Evolutionary conservation across 2,329 filamentous ascomycete genomes (phyloP), one percentile per base, ranked within the genome.

Genomic region (Mycogone perniciosa): DNA sequence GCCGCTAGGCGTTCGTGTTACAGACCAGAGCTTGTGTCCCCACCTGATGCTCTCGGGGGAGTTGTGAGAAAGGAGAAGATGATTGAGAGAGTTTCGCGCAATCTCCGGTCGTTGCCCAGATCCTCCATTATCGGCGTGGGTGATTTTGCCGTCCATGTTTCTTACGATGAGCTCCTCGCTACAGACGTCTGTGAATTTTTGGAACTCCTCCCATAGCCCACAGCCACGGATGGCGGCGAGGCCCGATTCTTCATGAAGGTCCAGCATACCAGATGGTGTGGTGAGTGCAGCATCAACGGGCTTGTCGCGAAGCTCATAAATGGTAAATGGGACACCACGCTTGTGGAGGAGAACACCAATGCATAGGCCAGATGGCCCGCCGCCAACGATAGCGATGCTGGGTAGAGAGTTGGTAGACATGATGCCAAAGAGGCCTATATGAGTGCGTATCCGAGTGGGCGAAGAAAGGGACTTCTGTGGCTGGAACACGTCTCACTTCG

Each of bases 181-280:
- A 5, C 56, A 59, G 9, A 59, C 56, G 31, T 66, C 64, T 1
- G 70, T 68, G n/a, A 71, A 58, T 31, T 65, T 57, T 1, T 63
- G 45, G 56, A 79, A 80, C 11, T 68, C 58, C 2, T 72, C 66
- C 50, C 62, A 71, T 10, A 80, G 62, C 0, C 71, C 74, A 10
- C 69, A 71, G 47, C 71, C 69, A 5, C 62, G 63, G 6, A 80
- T 59, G 0, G 73, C 76, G 3, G 64, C 60, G 5, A 75, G 69
- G 0, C 76, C 76, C 1, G 70, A 68, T 5, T 67, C 57, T 1
- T 66, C 62, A 56, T 80, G 76, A 1, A 81, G 64, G 55, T 80
- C 77, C 3, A 81, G 70, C 50, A 62, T 72, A 8, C 76, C 76
- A 5, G 62, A 66, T 2, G 64, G 64, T 3, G 56, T 50, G 5